These are phyloP conservation scores for Neurospora sp. DNA, from an alignment of 495 filamentous ascomycete species.

Conservation along the genomic window DNA sequence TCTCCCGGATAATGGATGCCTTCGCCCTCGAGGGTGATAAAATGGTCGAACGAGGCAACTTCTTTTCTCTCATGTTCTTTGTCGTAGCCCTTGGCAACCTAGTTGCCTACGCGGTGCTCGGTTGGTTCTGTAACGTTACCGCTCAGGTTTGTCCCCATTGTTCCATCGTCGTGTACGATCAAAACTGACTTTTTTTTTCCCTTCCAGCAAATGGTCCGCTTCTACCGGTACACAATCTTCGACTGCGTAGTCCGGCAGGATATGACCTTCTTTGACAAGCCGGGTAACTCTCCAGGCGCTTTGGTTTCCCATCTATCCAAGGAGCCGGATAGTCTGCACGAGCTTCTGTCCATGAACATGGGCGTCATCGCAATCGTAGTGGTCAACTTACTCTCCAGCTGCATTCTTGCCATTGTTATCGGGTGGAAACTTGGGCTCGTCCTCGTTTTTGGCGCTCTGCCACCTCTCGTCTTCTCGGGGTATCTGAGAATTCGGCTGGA, in stretches of 20 bases:
- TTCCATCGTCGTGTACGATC: background rate
- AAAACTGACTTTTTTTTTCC: background rate
- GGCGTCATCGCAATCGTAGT: conserved; percentile 34
- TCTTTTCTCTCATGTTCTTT: conserved; percentile 48
- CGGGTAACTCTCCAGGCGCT: conserved; percentile 48
- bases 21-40: conserved; percentile 15
- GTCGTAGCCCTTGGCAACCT: conserved; percentile 35
- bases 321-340: conserved; percentile 48
- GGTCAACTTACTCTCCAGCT: conserved; percentile 34
- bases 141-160: conserved; percentile 9
- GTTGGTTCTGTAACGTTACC: conserved; percentile 33
- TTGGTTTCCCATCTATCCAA: conserved; percentile 44
- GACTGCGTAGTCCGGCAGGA: conserved; percentile 41
- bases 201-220: conserved; percentile 22
- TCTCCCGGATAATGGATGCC: conserved; percentile 18
- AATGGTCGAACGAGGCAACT: conserved; percentile 27
- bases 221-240: conserved; percentile 48
- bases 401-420: conserved; percentile 36
- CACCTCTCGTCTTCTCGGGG: conserved; percentile 30
- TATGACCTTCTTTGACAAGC: conserved; percentile 49
- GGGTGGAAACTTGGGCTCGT: conserved; percentile 45
- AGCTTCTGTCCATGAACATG: conserved; percentile 45
- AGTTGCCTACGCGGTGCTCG: conserved; percentile 31
- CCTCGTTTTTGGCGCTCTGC: conserved; percentile 33
- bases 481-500: conserved; percentile 41